These are phyloP conservation scores for Elongisporangium anandrum DNA, from an alignment of 352 stramenopile genomes.

Conservation along the genomic window DNA sequence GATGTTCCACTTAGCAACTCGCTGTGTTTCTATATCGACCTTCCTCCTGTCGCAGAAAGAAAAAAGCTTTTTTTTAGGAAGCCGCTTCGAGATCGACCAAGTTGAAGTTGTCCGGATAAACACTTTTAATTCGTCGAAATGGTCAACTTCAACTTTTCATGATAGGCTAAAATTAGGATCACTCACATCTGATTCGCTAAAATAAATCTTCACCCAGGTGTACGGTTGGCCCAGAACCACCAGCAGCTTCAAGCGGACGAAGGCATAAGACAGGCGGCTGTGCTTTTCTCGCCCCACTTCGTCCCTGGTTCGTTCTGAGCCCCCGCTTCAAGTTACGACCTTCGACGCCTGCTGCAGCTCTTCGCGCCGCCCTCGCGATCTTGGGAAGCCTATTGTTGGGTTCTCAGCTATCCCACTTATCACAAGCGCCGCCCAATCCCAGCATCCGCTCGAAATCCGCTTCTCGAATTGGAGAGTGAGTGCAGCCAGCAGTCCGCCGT, in stretches of 20 bases:
- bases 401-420: neutral
- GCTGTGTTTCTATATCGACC: neutral
- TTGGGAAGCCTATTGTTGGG: neutral
- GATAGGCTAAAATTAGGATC: slow-evolving; percentile 22
- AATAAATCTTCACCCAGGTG: neutral
- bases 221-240: neutral
- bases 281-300: neutral
- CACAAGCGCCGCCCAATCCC: neutral
- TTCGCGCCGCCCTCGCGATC: neutral
- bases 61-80: neutral
- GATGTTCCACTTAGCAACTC: too few species aligned
- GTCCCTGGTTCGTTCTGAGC: neutral
- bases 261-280: neutral
- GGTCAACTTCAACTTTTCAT: slow-evolving; percentile 17
- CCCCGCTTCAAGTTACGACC: neutral
- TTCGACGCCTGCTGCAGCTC: neutral
- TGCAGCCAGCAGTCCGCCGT: neutral
- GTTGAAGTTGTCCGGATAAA: slow-evolving; percentile 26
- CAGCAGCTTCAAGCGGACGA: neutral
- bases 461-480: neutral
- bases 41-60: neutral
- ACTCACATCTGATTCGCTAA: slow-evolving; percentile 1
- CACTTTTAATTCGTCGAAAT: slow-evolving; percentile 23
- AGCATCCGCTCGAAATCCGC: neutral
- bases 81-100: slow-evolving; percentile 10